A percentile compares a stretch with the other conserved stretches of the same genome.
phyloP scores from a whole-genome alignment of 108 stramenopile genomes.

The Nannochloropsis salina region DNA sequence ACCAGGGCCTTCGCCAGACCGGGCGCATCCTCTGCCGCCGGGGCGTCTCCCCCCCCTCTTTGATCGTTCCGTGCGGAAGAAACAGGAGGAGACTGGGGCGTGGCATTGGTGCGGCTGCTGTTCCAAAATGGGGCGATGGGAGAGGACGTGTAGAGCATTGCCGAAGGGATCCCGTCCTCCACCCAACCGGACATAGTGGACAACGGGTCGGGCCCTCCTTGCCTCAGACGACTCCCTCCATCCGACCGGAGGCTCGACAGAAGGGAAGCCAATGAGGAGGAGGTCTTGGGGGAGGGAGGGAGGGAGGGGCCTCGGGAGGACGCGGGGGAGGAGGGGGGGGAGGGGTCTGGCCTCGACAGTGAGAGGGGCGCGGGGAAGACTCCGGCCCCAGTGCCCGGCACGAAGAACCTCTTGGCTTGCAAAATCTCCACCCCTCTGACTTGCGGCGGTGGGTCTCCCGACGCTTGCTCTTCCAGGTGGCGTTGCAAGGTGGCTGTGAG shows the following conservation, averaged over 20 bases:
- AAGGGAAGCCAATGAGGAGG: neutral
- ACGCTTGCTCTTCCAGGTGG: neutral
- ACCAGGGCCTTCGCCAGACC: neutral
- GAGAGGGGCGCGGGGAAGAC: neutral
- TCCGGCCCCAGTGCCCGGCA: neutral
- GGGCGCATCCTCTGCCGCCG: neutral
- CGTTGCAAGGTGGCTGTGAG: neutral
- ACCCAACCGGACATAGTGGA: neutral
- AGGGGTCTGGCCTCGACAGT: too few species aligned
- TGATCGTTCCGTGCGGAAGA: too few species aligned
- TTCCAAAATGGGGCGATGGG: neutral
- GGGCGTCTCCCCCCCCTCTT: neutral
- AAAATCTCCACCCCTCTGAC: neutral
- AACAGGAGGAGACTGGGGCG: too few species aligned
- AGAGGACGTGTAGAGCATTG: conserved; percentile 2
- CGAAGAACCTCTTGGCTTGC: neutral
- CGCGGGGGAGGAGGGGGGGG: neutral
- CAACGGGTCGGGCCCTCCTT: neutral
- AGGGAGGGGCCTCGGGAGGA: too few species aligned
- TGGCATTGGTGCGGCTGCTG: neutral
- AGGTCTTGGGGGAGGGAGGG: neutral
- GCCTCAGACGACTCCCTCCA: too few species aligned
- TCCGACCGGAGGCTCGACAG: neutral
- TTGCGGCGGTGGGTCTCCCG: neutral
- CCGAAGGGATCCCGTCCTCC: conserved; percentile 5